Evolutionary conservation across 495 filamentous ascomycete genomes (phyloP).

Genomic region (Neurospora pannonica): DNA sequence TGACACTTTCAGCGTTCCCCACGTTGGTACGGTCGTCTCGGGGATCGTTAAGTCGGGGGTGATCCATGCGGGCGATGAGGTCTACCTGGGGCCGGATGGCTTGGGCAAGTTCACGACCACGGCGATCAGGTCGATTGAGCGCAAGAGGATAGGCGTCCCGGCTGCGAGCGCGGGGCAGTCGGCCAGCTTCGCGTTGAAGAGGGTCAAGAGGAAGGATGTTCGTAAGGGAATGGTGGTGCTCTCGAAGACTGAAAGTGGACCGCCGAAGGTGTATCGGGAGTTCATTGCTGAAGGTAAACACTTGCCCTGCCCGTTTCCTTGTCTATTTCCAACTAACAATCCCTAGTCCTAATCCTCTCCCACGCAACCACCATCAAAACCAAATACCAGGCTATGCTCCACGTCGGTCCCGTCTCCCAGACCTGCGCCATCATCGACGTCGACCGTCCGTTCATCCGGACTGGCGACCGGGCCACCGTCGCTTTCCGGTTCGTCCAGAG

Average conservation of each 20-base stretch:
- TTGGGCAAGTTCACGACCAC: constrained; percentile 88
- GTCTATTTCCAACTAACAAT: background rate
- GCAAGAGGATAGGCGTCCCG: constrained; percentile 86
- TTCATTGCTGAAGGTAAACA: constrained; percentile 80
- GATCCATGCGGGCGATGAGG: constrained; percentile 81
- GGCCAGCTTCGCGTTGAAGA: constrained; percentile 81
- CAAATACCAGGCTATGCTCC: constrained; percentile 97
- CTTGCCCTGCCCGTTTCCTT: background rate
- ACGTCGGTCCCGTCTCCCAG: constrained; percentile 90
- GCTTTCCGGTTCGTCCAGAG: constrained; percentile 93
- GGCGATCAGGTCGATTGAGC: constrained; percentile 83
- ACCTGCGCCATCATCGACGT: constrained; percentile 97
- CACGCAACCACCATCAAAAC: constrained; percentile 98
- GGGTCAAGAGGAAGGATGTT: constrained; percentile 83
- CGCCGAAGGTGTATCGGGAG: constrained; percentile 78
- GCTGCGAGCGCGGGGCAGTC: constrained; percentile 86
- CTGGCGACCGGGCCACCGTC: constrained; percentile 83
- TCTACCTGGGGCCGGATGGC: constrained; percentile 85
- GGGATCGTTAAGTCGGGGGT: constrained; percentile 85
- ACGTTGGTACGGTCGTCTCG: constrained; percentile 91
- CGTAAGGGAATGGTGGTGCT: constrained; percentile 98
- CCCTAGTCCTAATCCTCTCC: constrained; percentile 76
- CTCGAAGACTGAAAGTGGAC: constrained; percentile 61
- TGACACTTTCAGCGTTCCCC: constrained; percentile 97
- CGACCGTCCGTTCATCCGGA: constrained; percentile 89